These are phyloP conservation scores for Hyaloperonospora arabidopsidis DNA, from an alignment of 352 stramenopile species.

Conservation along the genomic window DNA sequence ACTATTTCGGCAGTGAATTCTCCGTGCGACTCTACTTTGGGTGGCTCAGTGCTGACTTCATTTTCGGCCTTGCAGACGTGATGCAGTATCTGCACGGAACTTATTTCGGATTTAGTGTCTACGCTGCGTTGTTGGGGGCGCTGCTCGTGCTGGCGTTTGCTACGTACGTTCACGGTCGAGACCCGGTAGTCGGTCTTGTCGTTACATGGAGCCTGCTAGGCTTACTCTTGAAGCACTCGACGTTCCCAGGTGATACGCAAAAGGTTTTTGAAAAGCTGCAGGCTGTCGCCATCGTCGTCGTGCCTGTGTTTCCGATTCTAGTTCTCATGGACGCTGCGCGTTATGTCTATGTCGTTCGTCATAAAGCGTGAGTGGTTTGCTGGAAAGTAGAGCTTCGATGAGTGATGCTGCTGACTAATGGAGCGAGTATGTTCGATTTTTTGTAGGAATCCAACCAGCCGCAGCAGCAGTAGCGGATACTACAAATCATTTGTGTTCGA, in stretches of 20 bases:
- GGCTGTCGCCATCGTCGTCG: constrained; percentile 37
- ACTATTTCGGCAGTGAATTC: constrained; percentile 55
- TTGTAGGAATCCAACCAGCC: constrained; percentile 9
- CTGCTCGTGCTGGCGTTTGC: constrained; percentile 40
- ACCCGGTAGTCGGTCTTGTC: constrained; percentile 43
- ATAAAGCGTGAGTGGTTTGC: constrained; percentile 33
- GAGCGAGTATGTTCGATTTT: constrained; percentile 2
- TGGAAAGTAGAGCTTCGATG: not conserved
- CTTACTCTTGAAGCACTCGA: constrained; percentile 31
- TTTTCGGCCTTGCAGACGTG: constrained; percentile 38
- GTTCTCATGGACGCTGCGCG: constrained; percentile 34
- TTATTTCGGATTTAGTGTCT: constrained; percentile 44
- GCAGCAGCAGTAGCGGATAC: constrained; percentile 30
- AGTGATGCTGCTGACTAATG: not conserved
- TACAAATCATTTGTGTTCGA: constrained; percentile 45
- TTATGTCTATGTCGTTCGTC: constrained; percentile 44
- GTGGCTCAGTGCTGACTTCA: constrained; percentile 40
- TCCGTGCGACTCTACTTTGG: constrained; percentile 49
- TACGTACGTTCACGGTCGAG: constrained; percentile 41
- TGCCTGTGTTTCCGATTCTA: constrained; percentile 39
- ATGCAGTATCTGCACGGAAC: constrained; percentile 39
- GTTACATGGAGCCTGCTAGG: constrained; percentile 40
- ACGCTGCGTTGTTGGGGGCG: constrained; percentile 32
- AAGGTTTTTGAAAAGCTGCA: constrained; percentile 41
- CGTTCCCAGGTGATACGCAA: constrained; percentile 35